Percentiles rank a stretch among this genome's conserved stretches.
These are phyloP conservation scores for Butyriboletus appendiculatus DNA, from an alignment of 1,284 basidiomycete species.

Conservation along the genomic window DNA sequence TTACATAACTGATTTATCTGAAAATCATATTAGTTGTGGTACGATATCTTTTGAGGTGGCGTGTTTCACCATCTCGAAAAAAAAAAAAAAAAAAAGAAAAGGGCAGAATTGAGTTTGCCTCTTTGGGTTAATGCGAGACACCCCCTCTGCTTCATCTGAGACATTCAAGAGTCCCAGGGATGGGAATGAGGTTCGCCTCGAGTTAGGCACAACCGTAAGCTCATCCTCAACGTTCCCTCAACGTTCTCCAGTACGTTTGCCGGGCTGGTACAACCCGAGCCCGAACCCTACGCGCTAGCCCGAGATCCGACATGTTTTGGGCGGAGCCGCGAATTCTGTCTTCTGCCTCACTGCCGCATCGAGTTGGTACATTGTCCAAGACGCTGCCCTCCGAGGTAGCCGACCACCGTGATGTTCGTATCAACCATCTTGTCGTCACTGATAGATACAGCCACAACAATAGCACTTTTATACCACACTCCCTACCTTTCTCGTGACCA, in stretches of 20 bases:
- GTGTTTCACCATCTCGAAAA: conserved; percentile 25
- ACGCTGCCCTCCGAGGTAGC: no score
- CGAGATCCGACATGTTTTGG: no score
- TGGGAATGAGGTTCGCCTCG: not conserved
- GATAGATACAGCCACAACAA: no score
- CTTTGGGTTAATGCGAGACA: conserved; percentile 10
- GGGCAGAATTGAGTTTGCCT: not conserved
- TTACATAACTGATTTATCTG: conserved; percentile 27
- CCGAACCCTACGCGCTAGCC: not conserved
- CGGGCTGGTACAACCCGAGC: not conserved
- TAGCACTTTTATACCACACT: no score
- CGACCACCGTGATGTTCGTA: no score
- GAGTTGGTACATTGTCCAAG: no score
- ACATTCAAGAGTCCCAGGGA: not conserved
- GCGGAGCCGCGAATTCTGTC: no score
- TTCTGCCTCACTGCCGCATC: not conserved
- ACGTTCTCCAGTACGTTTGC: conserved; percentile 6
- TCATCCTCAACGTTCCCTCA: conserved; percentile 5
- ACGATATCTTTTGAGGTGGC: conserved; percentile 29
- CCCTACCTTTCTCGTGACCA: no score
- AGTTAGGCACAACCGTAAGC: not conserved
- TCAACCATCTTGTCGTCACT: no score
- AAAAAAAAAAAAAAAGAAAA: not conserved
- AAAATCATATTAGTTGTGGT: conserved; percentile 26
- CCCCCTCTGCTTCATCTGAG: not conserved